These are phyloP conservation scores for Endotrypanum monterogeii DNA, from an alignment of 208 protist genomes.

Conservation along the genomic window DNA sequence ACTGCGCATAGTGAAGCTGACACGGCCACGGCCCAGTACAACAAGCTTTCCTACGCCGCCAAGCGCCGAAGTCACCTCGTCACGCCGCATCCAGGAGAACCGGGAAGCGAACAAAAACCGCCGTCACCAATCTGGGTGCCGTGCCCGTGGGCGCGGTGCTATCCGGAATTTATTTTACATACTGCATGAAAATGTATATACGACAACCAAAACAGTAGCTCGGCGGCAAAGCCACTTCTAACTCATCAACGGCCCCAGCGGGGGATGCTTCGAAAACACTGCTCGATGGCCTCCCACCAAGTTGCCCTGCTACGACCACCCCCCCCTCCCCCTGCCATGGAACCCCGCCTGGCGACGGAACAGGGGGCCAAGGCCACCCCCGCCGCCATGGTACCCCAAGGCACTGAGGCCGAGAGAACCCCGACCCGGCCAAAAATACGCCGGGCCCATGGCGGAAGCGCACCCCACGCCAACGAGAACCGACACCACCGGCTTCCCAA, in stretches of 20 bases:
- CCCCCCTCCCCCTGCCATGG: background rate
- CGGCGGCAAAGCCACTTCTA: background rate
- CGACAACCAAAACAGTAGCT: background rate
- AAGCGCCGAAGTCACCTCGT: constrained; percentile 29
- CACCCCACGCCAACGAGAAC: too few species aligned
- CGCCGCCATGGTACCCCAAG: background rate
- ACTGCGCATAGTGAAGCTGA: constrained; percentile 9
- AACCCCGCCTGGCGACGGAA: background rate
- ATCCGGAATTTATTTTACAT: constrained; percentile 62
- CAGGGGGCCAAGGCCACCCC: background rate
- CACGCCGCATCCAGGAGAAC: background rate
- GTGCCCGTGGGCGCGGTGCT: constrained; percentile 41
- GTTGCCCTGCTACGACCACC: background rate
- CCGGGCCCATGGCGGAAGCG: too few species aligned
- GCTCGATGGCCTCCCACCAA: background rate
- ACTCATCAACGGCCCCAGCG: too few species aligned
- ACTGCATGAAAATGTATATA: background rate
- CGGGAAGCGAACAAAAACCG: background rate
- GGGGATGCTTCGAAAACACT: too few species aligned
- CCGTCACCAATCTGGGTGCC: constrained; percentile 22
- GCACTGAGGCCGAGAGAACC: background rate
- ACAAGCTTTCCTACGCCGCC: constrained; percentile 25
- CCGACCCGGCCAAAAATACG: too few species aligned
- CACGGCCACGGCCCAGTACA: constrained; percentile 14
- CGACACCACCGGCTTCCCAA: too few species aligned